Conservation (phyloP, 1,284 basidiomycete genomes). For the Mycosarcoma mackinlayi region DNA sequence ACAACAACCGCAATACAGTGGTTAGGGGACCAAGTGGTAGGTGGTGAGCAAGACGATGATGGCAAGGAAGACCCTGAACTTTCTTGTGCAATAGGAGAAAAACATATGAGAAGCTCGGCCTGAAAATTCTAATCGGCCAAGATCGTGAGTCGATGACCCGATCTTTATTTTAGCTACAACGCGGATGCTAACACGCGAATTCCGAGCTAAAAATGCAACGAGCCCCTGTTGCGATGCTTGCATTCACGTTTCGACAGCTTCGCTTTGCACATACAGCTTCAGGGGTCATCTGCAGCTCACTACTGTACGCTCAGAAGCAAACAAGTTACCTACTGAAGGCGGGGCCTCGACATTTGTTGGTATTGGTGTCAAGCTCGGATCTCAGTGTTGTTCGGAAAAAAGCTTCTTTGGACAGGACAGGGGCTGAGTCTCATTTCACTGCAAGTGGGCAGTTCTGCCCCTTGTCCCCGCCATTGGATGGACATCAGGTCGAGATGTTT, state of each 20-base stretch:
- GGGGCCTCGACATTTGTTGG: too few relatives aligned
- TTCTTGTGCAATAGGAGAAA: too few relatives aligned
- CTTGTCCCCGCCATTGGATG: too few relatives aligned
- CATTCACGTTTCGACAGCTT: conserved; percentile 3
- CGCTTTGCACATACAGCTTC: not conserved
- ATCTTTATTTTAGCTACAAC: too few relatives aligned
- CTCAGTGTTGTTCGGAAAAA: not conserved
- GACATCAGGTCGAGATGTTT: too few relatives aligned
- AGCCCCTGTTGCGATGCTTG: conserved; percentile 5
- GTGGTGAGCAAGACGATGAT: not conserved
- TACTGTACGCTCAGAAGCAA: too few relatives aligned
- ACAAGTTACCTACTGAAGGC: too few relatives aligned
- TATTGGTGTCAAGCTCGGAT: not conserved
- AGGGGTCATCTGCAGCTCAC: conserved; percentile 3
- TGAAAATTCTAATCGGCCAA: conserved; percentile 1
- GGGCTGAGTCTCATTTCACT: too few relatives aligned
- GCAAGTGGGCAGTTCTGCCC: not conserved
- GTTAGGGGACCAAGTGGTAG: not conserved
- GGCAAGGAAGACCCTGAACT: not conserved
- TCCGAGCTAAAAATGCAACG: not conserved
- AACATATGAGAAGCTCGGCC: not conserved
- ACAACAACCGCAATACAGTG: too few relatives aligned
- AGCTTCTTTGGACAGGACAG: not conserved
- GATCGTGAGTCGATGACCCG: not conserved
- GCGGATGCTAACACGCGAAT: too few relatives aligned